Evolutionary conservation across 2,329 filamentous ascomycete genomes (phyloP), one percentile per base, ranked within the genome.

Genomic region (Cercospora janseana): DNA sequence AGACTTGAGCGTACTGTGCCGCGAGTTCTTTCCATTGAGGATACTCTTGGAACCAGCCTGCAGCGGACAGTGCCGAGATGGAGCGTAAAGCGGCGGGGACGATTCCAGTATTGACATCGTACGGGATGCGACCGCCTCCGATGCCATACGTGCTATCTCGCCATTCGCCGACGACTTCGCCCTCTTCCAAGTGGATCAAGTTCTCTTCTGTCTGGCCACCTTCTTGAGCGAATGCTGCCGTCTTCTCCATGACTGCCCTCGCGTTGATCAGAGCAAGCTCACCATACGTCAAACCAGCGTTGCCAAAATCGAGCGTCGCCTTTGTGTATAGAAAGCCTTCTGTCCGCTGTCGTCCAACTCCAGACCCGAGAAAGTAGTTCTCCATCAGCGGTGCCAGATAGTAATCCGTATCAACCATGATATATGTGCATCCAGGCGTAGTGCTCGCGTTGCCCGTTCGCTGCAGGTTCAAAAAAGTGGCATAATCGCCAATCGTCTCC

Each of bases 401-500:
- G 57, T 78, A 85, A 56, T 85, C 81, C 0, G 81, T 79, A 55
- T 85, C 82, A 23, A 86, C 69, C 78, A 63, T 63, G 26, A 59
- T 55, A 42, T 66, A 67, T 20, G 63, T 63, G 55, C 79, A 85
- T 0, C 69, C 66, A 0, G 80, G 76, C 2, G 74, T 75, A 0
- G 74, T 79, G 7, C 49, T 52, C 15, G 31, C 29, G 5, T 35
- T 32, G 76, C 80, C 1, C 68, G 78, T 78, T 2, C 78, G 69
- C 49, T 81, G 72, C 7, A 73, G 47, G 52, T 85, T 82, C 1
- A 81, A 65, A 59, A 72, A 83, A 0, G 81, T 83, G 0, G 81
- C 79, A 59, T 85, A 85, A 60, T 85, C 83, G 4, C 77, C 81
- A 55, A 85, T 79, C 0, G 79, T 81, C 61, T 85, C 82, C 61